These are phyloP conservation scores for Haplosporangium sp. DNA, from an alignment of 371 early-diverging fungal genomes.

Conservation along the genomic window DNA sequence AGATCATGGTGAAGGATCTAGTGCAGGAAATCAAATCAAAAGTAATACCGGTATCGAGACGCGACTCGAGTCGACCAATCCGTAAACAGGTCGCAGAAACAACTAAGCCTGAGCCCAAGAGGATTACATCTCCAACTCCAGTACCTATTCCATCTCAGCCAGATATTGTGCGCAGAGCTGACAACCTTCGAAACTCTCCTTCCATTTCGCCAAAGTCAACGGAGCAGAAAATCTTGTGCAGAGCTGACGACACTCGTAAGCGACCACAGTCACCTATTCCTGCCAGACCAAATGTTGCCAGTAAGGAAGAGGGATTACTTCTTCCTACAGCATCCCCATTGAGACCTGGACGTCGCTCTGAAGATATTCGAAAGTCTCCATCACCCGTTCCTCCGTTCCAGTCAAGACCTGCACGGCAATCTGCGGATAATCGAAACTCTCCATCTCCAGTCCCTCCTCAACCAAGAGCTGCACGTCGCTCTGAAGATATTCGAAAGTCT, in stretches of 20 bases:
- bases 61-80: slow-evolving; percentile 27
- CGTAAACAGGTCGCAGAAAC: slow-evolving; percentile 3
- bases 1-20: slow-evolving; percentile 68
- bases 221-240: not conserved
- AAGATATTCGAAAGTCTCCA: not conserved
- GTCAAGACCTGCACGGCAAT: not conserved
- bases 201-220: not conserved
- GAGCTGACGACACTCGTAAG: slow-evolving; percentile 7
- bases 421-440: not conserved
- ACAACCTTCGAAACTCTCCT: not conserved
- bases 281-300: not conserved
- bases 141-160: not conserved
- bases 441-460: not conserved
- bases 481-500: not conserved
- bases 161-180: not conserved
- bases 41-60: slow-evolving; percentile 24
- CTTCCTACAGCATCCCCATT: slow-evolving; percentile 1
- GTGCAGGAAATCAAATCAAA: slow-evolving; percentile 62
- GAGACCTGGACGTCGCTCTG: not conserved
- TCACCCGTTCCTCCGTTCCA: not conserved
- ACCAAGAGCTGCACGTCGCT: not conserved
- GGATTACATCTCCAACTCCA: not conserved
- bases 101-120: not conserved
- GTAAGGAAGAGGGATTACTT: not conserved
- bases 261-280: not conserved